These are phyloP conservation scores for Cyclostephanos invisitatus DNA, from an alignment of 108 stramenopile genomes.

Conservation along the genomic window DNA sequence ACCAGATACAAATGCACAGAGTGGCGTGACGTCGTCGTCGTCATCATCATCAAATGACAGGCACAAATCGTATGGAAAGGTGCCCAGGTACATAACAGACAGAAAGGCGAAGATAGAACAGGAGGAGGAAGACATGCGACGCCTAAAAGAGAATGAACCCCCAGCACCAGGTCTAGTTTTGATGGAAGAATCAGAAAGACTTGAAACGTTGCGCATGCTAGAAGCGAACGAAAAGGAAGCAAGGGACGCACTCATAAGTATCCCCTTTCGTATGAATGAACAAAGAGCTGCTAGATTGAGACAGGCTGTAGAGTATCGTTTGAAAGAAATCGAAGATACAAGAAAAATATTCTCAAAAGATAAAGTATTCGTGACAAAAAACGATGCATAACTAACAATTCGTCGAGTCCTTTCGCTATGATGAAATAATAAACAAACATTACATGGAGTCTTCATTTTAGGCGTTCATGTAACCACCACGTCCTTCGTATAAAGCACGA, in stretches of 20 bases:
- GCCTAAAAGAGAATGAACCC: slow-evolving; percentile 26
- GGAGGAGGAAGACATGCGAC: slow-evolving; percentile 29
- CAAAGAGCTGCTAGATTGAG: slow-evolving; percentile 32
- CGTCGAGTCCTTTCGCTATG: neutral
- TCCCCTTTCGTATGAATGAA: slow-evolving; percentile 49
- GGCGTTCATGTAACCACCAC: neutral
- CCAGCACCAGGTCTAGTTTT: slow-evolving; percentile 45
- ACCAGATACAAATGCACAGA: slow-evolving; percentile 7
- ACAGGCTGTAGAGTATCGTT: slow-evolving; percentile 39
- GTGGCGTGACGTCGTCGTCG: neutral
- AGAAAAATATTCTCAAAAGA: slow-evolving; percentile 42
- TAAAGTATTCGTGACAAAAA: slow-evolving; percentile 36
- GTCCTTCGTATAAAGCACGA: slow-evolving; percentile 26
- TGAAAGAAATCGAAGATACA: slow-evolving; percentile 53
- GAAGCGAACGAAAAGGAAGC: slow-evolving; percentile 45
- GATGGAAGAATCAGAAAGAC: slow-evolving; percentile 41
- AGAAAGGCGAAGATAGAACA: slow-evolving; percentile 40
- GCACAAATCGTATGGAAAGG: slow-evolving; percentile 50
- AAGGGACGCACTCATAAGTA: slow-evolving; percentile 33
- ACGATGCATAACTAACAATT: slow-evolving; percentile 8
- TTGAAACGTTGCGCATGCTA: slow-evolving; percentile 39
- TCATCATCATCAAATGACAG: slow-evolving; percentile 2
- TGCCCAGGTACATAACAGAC: slow-evolving; percentile 39
- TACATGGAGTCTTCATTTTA: neutral
- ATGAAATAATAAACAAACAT: neutral